Evolutionary conservation across 176 grass and related monocot species (phyloP).

Genomic region (Paspalum notatum): DNA sequence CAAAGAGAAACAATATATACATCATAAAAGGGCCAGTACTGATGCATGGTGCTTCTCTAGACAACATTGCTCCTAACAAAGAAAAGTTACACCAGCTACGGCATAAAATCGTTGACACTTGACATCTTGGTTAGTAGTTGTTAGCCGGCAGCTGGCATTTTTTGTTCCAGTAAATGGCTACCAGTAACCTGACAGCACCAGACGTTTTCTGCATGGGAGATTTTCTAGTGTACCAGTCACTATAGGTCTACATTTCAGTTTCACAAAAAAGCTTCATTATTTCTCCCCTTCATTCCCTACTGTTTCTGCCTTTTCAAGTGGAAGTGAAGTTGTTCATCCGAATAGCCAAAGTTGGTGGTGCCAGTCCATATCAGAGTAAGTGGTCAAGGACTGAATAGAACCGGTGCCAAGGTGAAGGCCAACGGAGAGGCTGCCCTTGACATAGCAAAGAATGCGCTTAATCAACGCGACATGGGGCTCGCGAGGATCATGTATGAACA

Average conservation of each 20-base stretch:
- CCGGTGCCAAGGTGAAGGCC: too few relatives aligned
- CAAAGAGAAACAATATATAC: slow-evolving; percentile 43
- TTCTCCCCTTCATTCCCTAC: neutral
- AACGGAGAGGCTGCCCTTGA: too few relatives aligned
- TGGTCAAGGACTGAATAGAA: too few relatives aligned
- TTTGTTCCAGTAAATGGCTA: neutral
- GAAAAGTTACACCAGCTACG: slow-evolving; percentile 2
- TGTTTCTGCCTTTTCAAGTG: too few relatives aligned
- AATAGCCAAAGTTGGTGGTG: too few relatives aligned
- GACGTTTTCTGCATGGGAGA: neutral
- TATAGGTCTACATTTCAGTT: neutral
- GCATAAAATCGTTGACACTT: neutral
- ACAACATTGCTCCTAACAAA: neutral
- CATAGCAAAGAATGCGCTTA: too few relatives aligned
- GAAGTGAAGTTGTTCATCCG: too few relatives aligned
- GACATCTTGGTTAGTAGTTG: neutral
- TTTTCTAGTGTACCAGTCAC: neutral
- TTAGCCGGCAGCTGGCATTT: neutral
- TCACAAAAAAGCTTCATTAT: neutral
- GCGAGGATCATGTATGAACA: too few relatives aligned
- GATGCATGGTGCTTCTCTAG: slow-evolving; percentile 9
- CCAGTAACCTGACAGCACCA: slow-evolving; percentile 18
- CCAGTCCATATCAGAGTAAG: too few relatives aligned
- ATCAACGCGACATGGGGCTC: too few relatives aligned
- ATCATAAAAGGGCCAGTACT: slow-evolving; percentile 17